phyloP scores from a whole-genome alignment of 345 rosid species.

The Salix exigua region DNA sequence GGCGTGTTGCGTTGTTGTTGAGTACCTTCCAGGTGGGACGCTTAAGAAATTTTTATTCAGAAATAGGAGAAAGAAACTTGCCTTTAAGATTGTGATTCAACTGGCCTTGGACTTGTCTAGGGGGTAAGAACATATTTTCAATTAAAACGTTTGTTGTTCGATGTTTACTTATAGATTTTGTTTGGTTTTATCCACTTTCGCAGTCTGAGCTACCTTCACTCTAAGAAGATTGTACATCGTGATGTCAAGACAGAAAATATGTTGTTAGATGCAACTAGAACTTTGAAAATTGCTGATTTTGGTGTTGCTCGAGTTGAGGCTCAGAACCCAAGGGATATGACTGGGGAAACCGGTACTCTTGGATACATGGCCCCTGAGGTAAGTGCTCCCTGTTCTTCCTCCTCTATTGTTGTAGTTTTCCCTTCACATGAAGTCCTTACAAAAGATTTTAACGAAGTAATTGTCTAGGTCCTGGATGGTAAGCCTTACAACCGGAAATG shows the following conservation, averaged over 20 bases:
- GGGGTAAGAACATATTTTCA: constrained; percentile 26
- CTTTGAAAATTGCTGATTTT: constrained; percentile 34
- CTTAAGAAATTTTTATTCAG: constrained; percentile 33
- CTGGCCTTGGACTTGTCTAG: constrained; percentile 37
- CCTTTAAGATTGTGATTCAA: constrained; percentile 33
- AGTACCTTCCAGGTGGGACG: constrained; percentile 35
- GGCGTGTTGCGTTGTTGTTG: constrained; percentile 36
- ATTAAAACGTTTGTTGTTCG: not conserved
- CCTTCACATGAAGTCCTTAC: not conserved
- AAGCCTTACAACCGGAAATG: constrained; percentile 37
- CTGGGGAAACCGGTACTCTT: constrained; percentile 38
- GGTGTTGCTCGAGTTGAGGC: constrained; percentile 39
- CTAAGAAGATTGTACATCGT: constrained; percentile 35
- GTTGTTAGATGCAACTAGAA: constrained; percentile 26
- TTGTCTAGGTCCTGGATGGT: constrained; percentile 28
- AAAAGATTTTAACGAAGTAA: not conserved
- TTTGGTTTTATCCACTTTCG: constrained; percentile 5
- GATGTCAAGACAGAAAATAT: constrained; percentile 35
- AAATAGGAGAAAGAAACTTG: constrained; percentile 37
- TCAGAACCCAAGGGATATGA: constrained; percentile 36
- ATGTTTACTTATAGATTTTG: not conserved
- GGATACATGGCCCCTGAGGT: constrained; percentile 39
- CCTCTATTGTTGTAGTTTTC: not conserved
- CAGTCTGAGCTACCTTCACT: constrained; percentile 35
- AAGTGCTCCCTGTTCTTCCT: not conserved